These are phyloP conservation scores for Straminergon stramineum DNA, from an alignment of 225 moss, liverwort and hornwort genomes.

Conservation along the genomic window DNA sequence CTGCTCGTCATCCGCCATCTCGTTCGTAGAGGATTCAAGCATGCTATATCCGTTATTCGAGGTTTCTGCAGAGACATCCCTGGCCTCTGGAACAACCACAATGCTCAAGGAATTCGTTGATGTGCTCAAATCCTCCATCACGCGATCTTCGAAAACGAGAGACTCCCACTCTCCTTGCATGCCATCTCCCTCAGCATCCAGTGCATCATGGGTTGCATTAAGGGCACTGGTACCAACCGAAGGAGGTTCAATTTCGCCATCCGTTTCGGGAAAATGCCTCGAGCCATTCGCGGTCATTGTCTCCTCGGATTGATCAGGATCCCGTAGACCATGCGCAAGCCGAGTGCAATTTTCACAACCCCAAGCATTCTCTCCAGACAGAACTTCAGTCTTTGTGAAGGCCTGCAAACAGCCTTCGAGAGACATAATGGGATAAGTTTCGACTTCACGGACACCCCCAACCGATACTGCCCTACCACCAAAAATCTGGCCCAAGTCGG, in stretches of 20 bases:
- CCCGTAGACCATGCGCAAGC: background rate
- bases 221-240: background rate
- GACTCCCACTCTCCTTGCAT: constrained; percentile 14
- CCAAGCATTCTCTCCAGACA: constrained; percentile 91
- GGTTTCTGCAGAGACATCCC: background rate
- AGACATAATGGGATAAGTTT: constrained; percentile 54
- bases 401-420: constrained; percentile 84
- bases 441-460: constrained; percentile 21
- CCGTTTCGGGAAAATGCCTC: background rate
- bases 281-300: background rate
- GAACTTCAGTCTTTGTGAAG: constrained; percentile 64
- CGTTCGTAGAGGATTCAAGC: background rate
- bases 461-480: background rate
- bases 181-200: background rate
- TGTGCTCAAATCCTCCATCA: constrained; percentile 1
- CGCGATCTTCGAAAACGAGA: background rate
- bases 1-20: background rate
- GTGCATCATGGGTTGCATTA: background rate
- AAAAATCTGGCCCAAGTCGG: constrained; percentile 1
- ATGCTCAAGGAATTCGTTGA: constrained; percentile 11
- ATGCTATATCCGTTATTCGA: background rate
- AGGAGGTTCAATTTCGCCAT: background rate
- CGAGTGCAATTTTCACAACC: constrained; percentile 73
- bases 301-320: background rate
- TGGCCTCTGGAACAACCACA: background rate